Percentiles rank a stretch among this genome's conserved stretches.
Evolutionary conservation across 306 rosid genomes (phyloP).

Genomic region (Prunus persica): Prunus_persica_NCBIv2 NC_034012.1:21340501-21341000

Average conservation of each 20-base stretch:
- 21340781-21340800: neutral
- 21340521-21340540: too few relatives aligned
- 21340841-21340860: neutral
- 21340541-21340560: too few relatives aligned
- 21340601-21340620: too few relatives aligned
- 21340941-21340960: neutral
- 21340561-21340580: too few relatives aligned
- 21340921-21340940: neutral
- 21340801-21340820: neutral
- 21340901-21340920: neutral
- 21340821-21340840: neutral
- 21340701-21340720: constrained; percentile 59
- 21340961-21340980: neutral
- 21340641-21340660: constrained; percentile 5
- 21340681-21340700: constrained; percentile 96
- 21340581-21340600: too few relatives aligned
- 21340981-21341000: too few relatives aligned
- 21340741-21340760: neutral
- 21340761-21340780: neutral
- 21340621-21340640: neutral
- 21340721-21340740: neutral
- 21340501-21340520: too few relatives aligned
- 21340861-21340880: neutral
- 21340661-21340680: constrained; percentile 97
- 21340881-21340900: neutral